phyloP scores from a whole-genome alignment of 2,329 filamentous ascomycete genomes.

The Calonectria pseudoturangicola region DNA sequence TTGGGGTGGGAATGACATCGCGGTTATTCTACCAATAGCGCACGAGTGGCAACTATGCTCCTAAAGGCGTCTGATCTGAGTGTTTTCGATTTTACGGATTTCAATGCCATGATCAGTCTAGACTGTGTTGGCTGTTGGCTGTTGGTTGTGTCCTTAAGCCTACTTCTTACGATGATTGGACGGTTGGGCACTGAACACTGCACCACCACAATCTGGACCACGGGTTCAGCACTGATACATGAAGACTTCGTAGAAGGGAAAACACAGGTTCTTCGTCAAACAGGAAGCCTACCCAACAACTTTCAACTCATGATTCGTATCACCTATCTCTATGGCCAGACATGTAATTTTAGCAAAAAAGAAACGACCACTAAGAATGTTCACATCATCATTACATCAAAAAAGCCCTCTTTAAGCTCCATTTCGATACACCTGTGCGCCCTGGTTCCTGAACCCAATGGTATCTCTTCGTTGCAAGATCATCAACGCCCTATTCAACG shows the following conservation, averaged over 20 bases:
- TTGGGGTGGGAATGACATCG: no score
- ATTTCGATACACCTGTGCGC: constrained; percentile 83
- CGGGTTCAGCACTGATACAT: no score
- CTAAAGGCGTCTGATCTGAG: background rate
- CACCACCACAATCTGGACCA: background rate
- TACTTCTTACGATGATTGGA: constrained; percentile 6
- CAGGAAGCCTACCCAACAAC: background rate
- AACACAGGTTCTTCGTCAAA: background rate
- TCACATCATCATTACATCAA: constrained; percentile 42
- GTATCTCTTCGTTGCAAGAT: constrained; percentile 92
- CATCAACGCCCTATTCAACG: constrained; percentile 88
- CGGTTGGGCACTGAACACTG: background rate
- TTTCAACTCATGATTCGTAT: constrained; percentile 51
- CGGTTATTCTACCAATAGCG: constrained; percentile 12
- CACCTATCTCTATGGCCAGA: constrained; percentile 41
- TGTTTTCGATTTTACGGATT: background rate
- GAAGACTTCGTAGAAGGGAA: background rate
- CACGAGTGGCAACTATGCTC: background rate
- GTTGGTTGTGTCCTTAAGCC: background rate
- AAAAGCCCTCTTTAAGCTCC: constrained; percentile 70
- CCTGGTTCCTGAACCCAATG: constrained; percentile 86
- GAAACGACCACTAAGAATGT: constrained; percentile 39
- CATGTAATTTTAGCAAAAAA: constrained; percentile 12
- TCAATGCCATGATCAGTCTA: background rate
- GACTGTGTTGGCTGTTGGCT: constrained; percentile 15